These are phyloP conservation scores for Aspergillus sp. DNA, from an alignment of 2,329 filamentous ascomycete species.

Conservation along the genomic window DNA sequence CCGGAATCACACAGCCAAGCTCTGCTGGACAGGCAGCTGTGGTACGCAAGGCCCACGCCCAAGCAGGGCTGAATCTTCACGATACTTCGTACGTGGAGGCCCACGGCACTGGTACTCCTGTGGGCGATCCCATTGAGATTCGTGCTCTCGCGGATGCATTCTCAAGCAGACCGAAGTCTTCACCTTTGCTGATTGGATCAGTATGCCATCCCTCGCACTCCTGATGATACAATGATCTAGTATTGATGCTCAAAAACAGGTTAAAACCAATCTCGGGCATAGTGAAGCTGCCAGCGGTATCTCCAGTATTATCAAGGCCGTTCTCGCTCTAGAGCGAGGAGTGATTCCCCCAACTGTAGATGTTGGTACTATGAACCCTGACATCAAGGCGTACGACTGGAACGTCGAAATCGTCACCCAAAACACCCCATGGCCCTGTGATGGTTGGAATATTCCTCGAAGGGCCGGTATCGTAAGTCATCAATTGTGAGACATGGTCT, in stretches of 20 bases:
- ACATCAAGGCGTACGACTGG: background rate
- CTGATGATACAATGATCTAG: background rate
- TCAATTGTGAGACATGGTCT: background rate
- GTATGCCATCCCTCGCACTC: background rate
- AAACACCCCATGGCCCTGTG: constrained; percentile 1
- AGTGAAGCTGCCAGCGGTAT: constrained; percentile 7
- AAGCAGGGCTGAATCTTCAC: background rate
- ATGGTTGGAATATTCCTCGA: background rate
- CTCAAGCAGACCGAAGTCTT: background rate
- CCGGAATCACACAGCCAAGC: constrained; percentile 8
- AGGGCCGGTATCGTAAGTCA: background rate
- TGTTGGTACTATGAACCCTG: background rate
- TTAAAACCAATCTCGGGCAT: constrained; percentile 10
- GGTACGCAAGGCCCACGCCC: constrained; percentile 6
- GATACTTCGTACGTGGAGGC: constrained; percentile 8
- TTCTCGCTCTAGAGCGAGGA: background rate
- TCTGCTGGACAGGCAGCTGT: background rate
- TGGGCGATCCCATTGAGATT: constrained; percentile 10
- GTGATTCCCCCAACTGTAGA: background rate
- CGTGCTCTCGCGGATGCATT: background rate
- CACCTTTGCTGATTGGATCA: background rate
- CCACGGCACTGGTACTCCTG: constrained; percentile 10
- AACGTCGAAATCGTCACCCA: background rate
- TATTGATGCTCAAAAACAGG: background rate
- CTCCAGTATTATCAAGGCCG: constrained; percentile 4